Percentiles rank a stretch among this genome's conserved stretches.
Evolutionary conservation across 768 basidiomycete genomes (phyloP).

Genomic region (Mycena leptocephala): DNA sequence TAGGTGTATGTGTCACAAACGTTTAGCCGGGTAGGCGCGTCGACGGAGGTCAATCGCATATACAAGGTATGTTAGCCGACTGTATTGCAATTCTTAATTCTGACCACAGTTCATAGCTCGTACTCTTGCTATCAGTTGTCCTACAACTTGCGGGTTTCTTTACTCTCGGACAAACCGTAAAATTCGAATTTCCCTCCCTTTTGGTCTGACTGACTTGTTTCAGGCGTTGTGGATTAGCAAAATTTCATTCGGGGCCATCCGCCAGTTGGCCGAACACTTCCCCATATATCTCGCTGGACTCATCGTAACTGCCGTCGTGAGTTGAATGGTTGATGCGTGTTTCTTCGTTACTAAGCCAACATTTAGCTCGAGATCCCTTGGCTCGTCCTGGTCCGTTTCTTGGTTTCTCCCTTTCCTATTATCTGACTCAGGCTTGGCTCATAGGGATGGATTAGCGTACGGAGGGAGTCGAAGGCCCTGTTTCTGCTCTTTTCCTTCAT

Average conservation of each 20-base stretch:
- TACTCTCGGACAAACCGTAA: constrained; percentile 56
- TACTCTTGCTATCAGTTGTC: constrained; percentile 64
- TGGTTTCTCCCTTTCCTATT: background rate
- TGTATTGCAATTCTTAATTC: no score
- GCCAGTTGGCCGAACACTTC: constrained; percentile 51
- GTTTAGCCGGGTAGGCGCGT: constrained; percentile 67
- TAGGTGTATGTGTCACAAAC: constrained; percentile 63
- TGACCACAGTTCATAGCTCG: constrained; percentile 49
- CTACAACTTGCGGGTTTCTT: constrained; percentile 69
- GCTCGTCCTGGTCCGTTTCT: constrained; percentile 57
- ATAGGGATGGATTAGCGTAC: constrained; percentile 68
- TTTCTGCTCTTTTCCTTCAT: constrained; percentile 59
- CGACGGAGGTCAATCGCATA: constrained; percentile 58
- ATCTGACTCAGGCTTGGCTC: background rate
- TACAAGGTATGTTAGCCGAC: constrained; percentile 59
- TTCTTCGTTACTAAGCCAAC: background rate
- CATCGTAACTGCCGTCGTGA: constrained; percentile 57
- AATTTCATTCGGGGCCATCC: constrained; percentile 54
- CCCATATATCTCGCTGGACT: constrained; percentile 60
- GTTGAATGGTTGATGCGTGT: constrained; percentile 30
- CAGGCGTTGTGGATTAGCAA: constrained; percentile 66
- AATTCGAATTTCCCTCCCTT: background rate
- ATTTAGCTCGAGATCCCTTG: constrained; percentile 63
- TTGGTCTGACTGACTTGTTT: background rate
- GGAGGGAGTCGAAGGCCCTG: constrained; percentile 58